A percentile compares a stretch with the other conserved stretches of the same genome.
Evolutionary conservation across 2,329 filamentous ascomycete genomes (phyloP).

Genomic region (Dactylonectria estremocensis): DNA sequence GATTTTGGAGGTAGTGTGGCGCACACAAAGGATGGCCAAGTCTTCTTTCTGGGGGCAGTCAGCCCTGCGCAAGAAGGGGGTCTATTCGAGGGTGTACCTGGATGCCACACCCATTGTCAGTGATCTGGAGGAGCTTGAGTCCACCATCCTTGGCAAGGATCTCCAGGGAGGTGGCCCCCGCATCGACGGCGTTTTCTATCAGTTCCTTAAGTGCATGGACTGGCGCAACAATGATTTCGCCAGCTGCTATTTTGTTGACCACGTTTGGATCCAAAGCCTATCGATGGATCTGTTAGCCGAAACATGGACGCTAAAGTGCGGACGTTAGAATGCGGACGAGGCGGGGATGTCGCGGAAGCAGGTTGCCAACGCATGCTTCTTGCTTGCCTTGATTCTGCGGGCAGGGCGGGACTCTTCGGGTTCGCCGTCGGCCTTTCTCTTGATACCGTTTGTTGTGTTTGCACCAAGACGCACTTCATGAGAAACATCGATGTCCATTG

Average conservation of each 20-base stretch:
- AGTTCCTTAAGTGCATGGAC: conserved; percentile 97
- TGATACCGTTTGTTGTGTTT: conserved; percentile 54
- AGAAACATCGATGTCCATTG: conserved; percentile 61
- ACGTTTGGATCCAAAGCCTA: conserved; percentile 92
- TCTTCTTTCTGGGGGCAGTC: conserved; percentile 81
- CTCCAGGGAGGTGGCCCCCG: conserved; percentile 92
- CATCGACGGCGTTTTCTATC: conserved; percentile 97
- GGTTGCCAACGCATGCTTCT: conserved; percentile 5
- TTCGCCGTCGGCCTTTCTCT: conserved; percentile 64
- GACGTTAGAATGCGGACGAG: conserved; percentile 18
- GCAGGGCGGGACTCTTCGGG: conserved; percentile 57
- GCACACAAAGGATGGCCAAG: conserved; percentile 90
- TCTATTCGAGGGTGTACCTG: conserved; percentile 70
- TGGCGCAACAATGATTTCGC: conserved; percentile 97
- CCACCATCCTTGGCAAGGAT: conserved; percentile 96
- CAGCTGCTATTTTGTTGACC: conserved; percentile 98
- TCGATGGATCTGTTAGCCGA: conserved; percentile 27
- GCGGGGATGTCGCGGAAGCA: conserved; percentile 9
- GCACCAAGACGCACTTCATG: conserved; percentile 24
- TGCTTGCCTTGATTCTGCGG: conserved; percentile 66
- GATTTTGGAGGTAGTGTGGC: conserved; percentile 97
- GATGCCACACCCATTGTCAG: conserved; percentile 96
- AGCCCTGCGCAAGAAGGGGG: conserved; percentile 22
- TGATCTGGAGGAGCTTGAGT: conserved; percentile 94
- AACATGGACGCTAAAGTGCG: conserved; percentile 11